These are phyloP conservation scores for Penstemon davidsonii DNA, from an alignment of 257 asterid species.

Conservation along the genomic window DNA sequence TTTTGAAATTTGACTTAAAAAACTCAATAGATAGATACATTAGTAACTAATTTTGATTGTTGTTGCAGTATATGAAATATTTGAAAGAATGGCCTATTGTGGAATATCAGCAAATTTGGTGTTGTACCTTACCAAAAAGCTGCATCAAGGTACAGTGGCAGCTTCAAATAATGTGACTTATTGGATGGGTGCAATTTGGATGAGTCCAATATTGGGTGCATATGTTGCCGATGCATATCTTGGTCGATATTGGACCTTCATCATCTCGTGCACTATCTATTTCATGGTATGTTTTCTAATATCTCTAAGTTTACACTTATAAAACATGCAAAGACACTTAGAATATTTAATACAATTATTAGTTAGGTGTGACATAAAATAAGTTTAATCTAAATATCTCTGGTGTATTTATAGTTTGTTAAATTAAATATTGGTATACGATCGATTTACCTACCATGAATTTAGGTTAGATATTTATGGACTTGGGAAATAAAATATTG, in stretches of 20 bases:
- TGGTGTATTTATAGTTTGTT: too few relatives aligned
- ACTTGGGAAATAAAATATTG: too few relatives aligned
- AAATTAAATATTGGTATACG: too few relatives aligned
- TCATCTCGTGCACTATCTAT: constrained; percentile 45
- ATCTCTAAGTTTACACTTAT: too few relatives aligned
- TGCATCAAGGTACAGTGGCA: constrained; percentile 59
- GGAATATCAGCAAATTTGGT: constrained; percentile 62
- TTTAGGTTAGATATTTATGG: too few relatives aligned
- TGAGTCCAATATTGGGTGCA: constrained; percentile 64
- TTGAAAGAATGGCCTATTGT: constrained; percentile 63
- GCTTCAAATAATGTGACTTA: constrained; percentile 63
- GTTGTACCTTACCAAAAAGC: constrained; percentile 46
- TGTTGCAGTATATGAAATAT: constrained; percentile 60
- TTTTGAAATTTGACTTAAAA: too few relatives aligned
- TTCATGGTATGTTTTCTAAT: constrained; percentile 37
- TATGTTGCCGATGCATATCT: constrained; percentile 63
- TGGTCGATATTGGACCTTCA: constrained; percentile 60
- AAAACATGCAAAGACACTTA: too few relatives aligned
- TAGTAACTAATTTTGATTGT: neutral
- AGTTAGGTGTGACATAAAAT: too few relatives aligned
- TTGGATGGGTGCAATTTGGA: constrained; percentile 62
- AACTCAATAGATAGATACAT: too few relatives aligned
- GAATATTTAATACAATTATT: too few relatives aligned
- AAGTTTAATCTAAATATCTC: too few relatives aligned
- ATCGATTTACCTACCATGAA: too few relatives aligned